A percentile compares a stretch with the other conserved stretches of the same genome.
Evolutionary conservation across 805 yeast genomes (phyloP).

Genomic region (Scheffersomyces lignosus): DNA sequence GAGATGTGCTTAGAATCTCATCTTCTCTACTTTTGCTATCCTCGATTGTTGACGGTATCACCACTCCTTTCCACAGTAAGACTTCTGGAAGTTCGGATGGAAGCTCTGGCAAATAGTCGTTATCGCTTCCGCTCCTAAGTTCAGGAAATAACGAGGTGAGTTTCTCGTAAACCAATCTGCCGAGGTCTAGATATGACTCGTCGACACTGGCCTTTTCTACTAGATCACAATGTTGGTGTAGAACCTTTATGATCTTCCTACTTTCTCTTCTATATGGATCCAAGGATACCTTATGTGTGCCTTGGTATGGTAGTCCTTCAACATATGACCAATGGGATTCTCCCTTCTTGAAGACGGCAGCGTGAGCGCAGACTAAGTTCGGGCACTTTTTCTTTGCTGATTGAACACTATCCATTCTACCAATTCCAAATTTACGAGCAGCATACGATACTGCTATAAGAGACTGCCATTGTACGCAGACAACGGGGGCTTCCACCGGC

Average conservation of each 20-base stretch:
- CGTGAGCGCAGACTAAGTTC: conserved; percentile 74
- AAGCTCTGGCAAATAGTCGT: conserved; percentile 44
- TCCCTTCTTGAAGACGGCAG: conserved; percentile 90
- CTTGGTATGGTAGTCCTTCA: conserved; percentile 56
- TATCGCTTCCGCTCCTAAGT: conserved; percentile 17
- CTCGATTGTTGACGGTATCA: conserved; percentile 5
- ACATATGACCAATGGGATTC: conserved; percentile 80
- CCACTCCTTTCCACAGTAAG: conserved; percentile 32
- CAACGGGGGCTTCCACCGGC: conserved; percentile 74
- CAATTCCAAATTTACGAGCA: conserved; percentile 81
- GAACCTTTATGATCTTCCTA: conserved; percentile 68
- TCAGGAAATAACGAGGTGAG: conserved; percentile 50
- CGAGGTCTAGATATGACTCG: conserved; percentile 86
- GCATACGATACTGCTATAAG: conserved; percentile 90
- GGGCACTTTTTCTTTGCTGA: conserved; percentile 79
- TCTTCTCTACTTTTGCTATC: not conserved
- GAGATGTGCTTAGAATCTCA: not conserved
- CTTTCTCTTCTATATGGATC: conserved; percentile 92
- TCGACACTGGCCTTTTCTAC: conserved; percentile 96
- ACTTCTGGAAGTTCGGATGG: conserved; percentile 35
- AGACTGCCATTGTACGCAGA: conserved; percentile 90
- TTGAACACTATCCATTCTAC: conserved; percentile 70
- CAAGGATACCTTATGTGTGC: conserved; percentile 75
- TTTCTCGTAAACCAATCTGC: conserved; percentile 53
- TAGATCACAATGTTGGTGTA: conserved; percentile 59